Evolutionary conservation across 2,329 filamentous ascomycete species (phyloP), one percentile per base, ranked within the genome.

Genomic region (Thermochaetoides dissita): DNA sequence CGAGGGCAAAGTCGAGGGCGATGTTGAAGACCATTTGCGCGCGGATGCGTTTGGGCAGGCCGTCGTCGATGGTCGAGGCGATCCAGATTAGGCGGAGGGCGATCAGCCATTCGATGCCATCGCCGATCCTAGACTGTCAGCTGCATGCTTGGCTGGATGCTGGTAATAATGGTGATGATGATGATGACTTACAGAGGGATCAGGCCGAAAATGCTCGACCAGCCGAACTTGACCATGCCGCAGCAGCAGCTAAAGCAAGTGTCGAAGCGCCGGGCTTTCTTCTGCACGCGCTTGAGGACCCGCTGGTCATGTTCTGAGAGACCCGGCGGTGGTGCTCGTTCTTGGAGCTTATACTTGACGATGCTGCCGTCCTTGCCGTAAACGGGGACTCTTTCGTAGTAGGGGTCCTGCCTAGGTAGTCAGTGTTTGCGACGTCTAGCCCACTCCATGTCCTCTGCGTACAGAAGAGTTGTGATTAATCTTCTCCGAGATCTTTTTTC

Each of bases 211-310:
- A 94, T 74, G 53, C 81, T 83, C 40, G 84, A 77, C 86, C 87
- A 95, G 42, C 91, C 91, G 57, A 96, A 88, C 44, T 80, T 76
- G 45, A 94, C 72, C 36, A 87, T 86, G 49, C 82, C 75, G 56
- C 85, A 75, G 55, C 75, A 87, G 66, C 89, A 93, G 6, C 94
- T 73, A 42, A 74, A 76, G 10, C 45, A 37, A 68, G 86, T 82
- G 61, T 96, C 91, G 28, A 95, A 74, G 33, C 77, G 73, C 63
- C 94, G 94, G 31, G 91, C 87, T 45, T 82, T 74, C 53, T 81
- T 75, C 61, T 94, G 89, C 53, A 94, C 85, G 53, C 81, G 82
- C 53, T 82, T 93, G 49, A 96, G 76, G 51, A 95, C 70, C 49
- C 81, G 72, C 55, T 72, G 79, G 62, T 98, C 91, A 53, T 94